A percentile compares a stretch with the other conserved stretches of the same genome.
Conservation (phyloP, 2,329 filamentous ascomycete genomes). For the Botrytis fragariae region DNA sequence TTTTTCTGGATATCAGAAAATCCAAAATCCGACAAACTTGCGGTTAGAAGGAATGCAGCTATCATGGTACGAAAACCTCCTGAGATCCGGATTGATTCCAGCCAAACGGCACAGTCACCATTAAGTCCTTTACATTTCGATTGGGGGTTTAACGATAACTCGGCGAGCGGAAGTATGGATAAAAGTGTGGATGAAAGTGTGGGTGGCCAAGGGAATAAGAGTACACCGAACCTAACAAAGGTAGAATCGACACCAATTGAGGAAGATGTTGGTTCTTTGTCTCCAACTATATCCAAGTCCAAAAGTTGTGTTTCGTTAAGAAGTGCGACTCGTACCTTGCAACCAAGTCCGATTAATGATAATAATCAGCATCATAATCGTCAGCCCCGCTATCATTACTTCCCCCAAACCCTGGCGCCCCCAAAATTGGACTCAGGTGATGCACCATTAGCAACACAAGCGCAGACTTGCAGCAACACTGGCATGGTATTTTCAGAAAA, state of each 20-base stretch:
- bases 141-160: neutral
- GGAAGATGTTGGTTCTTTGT: slow-evolving; percentile 1
- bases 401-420: slow-evolving; percentile 11
- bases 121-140: neutral
- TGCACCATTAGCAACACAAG: slow-evolving; percentile 6
- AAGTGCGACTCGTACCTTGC: neutral
- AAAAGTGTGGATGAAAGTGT: slow-evolving; percentile 1
- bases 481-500: slow-evolving; percentile 5
- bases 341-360: neutral
- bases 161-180: slow-evolving; percentile 2
- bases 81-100: neutral
- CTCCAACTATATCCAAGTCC: neutral
- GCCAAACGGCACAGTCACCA: slow-evolving; percentile 3
- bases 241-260: neutral
- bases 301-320: neutral
- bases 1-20: slow-evolving; percentile 16
- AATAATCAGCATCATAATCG: slow-evolving; percentile 2
- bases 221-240: slow-evolving; percentile 8
- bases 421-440: slow-evolving; percentile 7
- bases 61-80: neutral
- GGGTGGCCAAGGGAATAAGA: neutral
- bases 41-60: slow-evolving; percentile 3
- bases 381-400: slow-evolving; percentile 12
- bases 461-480: slow-evolving; percentile 9
- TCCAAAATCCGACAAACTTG: neutral